Base-by-base conservation (phyloP, 805 yeast species). In the Metschnikowia cerradonensis region DNA sequence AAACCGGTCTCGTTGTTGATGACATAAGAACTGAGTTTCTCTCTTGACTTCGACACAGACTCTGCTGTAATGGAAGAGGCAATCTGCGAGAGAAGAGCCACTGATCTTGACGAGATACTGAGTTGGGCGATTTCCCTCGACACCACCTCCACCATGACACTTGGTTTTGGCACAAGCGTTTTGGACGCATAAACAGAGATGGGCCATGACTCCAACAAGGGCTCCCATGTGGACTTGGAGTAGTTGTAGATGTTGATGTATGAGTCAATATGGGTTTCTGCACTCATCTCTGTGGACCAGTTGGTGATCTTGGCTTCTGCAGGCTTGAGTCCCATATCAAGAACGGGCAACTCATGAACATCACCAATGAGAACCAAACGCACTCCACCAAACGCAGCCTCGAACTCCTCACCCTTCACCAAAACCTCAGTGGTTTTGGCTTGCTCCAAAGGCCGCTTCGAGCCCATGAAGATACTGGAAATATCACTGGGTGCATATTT, bases 151-250 rank as follows among this genome's bases (percentile, higher is more conserved):
- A 92, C 73, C 34, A 77, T 63, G 2, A 86, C 60, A 17, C 80
- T 72, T 5, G 78, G 72, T 5, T 76, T 75, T 0, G 81, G 77
- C 13, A 72, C 73, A 0, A 62, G 52, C 0, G 68, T 68, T 48
- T 78, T 80, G 1, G 88, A 74, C 1, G 86, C 81, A 63, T 87
- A 89, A 11, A 88, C 67, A 0, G 89, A 83, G 46, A 92, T 73
- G 6, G 89, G 84, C 88, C 96, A 87, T 0, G 92, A 85, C 61
- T 94, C 99, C 45, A 94, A 66, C 42, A 94, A 71, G 0, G 99
- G 97, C 61, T 94, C 98, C 98, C 99, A 91, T 0, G 90, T 80
- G 3, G 97, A 90, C 54, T 87, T 82, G 0, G 97, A 81, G 65
- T 91, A 91, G 65, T 90, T 90, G 73, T 87, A 91, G 19, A 89